phyloP scores from a whole-genome alignment of 1,284 basidiomycete genomes.

The Sporisorium graminicola region DNA sequence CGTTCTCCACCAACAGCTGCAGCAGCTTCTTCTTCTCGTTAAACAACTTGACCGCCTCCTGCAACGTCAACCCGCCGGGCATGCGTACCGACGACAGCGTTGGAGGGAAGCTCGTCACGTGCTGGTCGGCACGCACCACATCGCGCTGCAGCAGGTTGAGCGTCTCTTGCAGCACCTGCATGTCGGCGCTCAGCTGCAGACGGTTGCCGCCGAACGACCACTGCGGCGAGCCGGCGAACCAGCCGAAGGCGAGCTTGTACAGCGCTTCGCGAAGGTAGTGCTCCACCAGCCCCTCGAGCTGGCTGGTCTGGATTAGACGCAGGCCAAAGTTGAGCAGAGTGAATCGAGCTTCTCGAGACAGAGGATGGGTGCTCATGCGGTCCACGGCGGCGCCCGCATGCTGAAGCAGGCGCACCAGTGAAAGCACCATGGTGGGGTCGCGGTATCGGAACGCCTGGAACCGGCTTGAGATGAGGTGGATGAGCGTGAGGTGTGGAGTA shows the following conservation, averaged over 20 bases:
- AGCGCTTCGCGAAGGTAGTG: conserved; percentile 80
- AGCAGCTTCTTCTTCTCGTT: conserved; percentile 70
- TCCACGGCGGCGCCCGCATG: conserved; percentile 70
- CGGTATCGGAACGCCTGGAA: conserved; percentile 93
- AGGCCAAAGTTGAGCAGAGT: conserved; percentile 92
- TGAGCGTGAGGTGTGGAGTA: conserved; percentile 82
- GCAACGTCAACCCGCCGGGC: conserved; percentile 51
- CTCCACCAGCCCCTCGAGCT: conserved; percentile 87
- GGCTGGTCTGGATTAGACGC: conserved; percentile 87
- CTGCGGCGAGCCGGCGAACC: conserved; percentile 77
- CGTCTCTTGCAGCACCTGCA: conserved; percentile 88
- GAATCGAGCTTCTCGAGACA: conserved; percentile 89
- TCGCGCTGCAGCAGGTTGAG: conserved; percentile 82
- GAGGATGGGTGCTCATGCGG: conserved; percentile 83
- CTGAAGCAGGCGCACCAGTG: conserved; percentile 86
- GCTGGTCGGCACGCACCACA: conserved; percentile 73
- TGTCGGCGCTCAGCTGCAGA: conserved; percentile 87
- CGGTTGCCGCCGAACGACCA: conserved; percentile 96
- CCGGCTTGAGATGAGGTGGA: conserved; percentile 91
- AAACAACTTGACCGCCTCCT: conserved; percentile 39
- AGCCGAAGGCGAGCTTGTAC: conserved; percentile 84
- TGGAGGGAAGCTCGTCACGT: conserved; percentile 56
- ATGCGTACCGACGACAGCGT: conserved; percentile 46
- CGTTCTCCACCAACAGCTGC: conserved; percentile 87
- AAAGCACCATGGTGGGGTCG: conserved; percentile 84